Base-by-base conservation (phyloP, 495 filamentous ascomycete species). In the Pseudomonodictys pantanalensis region DNA sequence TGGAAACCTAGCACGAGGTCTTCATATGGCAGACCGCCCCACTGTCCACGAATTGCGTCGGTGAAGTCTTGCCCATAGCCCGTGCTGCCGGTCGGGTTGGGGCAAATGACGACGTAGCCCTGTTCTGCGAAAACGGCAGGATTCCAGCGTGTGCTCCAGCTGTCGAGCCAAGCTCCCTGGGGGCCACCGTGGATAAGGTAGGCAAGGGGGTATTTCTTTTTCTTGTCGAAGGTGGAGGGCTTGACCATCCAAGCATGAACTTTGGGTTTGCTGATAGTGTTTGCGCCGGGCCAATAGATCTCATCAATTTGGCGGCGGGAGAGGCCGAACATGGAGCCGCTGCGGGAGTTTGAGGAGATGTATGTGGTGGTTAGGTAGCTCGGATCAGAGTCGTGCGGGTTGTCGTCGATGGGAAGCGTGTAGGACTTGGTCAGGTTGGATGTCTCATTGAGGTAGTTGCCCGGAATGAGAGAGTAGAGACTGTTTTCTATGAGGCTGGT, bases 81-180 rank as follows among this genome's bases (percentile, higher is more conserved):
- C 17, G 90, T 92, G 60, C 83, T 88, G 9, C 91, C 91, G 0
- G 90, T 95, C 9, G 91, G 91, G 66, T 96, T 95, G 6, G 91
- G 90, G n/a, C 82, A 80, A 20, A 96, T 82, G 9, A 90, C 89
- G 11, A 96, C 83, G 60, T 95, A 96, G 11, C 91, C 92, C 68
- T 95, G 89, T 70, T 96, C 91, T 3, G 92, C 91, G 68, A 92
- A 95, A 3, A 95, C 80, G 6, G 89, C 90, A 0, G 89, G 90
- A 60, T 97, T 97, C 92, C 92, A 96, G 15, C 92, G 78, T 0
- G 88, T 95, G 58, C 81, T 86, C 91, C 91, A 96, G 26, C 81
- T 74, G 67, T 95, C 89, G 5, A 77, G 80, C 90, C 91, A 95
- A 0, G 88, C 85, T 6, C 87, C 87, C 68, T 96, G 91, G 0